Percentiles rank a stretch among this genome's conserved stretches.
Conservation (phyloP, 257 asterid species). For the Ilex aquifolium region DNA sequence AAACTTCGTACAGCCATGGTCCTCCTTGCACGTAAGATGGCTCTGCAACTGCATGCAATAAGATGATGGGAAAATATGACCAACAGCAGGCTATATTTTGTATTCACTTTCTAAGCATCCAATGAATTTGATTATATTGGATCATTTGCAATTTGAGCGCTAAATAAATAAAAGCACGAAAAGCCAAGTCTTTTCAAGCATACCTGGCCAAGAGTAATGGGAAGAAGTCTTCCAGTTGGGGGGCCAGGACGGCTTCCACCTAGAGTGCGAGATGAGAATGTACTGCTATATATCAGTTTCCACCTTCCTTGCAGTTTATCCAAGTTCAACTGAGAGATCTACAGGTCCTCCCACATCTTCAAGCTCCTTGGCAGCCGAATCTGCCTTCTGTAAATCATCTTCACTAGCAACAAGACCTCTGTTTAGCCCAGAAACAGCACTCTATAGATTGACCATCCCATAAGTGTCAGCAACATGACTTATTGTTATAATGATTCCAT, state of each 20-base stretch:
- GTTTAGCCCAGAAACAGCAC: conserved; percentile 83
- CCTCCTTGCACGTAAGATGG: too few relatives aligned
- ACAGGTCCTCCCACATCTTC: conserved; percentile 62
- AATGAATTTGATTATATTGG: too few relatives aligned
- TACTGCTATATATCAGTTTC: conserved; percentile 89
- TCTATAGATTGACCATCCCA: conserved; percentile 26
- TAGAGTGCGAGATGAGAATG: conserved; percentile 81
- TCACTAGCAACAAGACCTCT: conserved; percentile 94
- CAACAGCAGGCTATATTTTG: too few relatives aligned
- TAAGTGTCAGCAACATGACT: background rate
- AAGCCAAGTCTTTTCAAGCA: too few relatives aligned
- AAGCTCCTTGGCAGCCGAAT: conserved; percentile 71
- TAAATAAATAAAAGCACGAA: too few relatives aligned
- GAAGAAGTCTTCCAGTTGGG: conserved; percentile 91
- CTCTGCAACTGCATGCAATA: too few relatives aligned
- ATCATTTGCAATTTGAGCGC: too few relatives aligned
- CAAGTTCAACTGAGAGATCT: conserved; percentile 53
- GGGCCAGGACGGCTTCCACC: conserved; percentile 99
- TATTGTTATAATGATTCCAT: background rate
- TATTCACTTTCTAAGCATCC: too few relatives aligned
- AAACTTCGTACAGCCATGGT: too few relatives aligned
- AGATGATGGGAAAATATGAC: conserved; percentile 3
- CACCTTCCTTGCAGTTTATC: conserved; percentile 86
- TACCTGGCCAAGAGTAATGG: conserved; percentile 91
- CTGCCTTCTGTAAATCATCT: conserved; percentile 72